phyloP scores from a whole-genome alignment of 2,329 filamentous ascomycete species.

The Cercospora sp. region DNA sequence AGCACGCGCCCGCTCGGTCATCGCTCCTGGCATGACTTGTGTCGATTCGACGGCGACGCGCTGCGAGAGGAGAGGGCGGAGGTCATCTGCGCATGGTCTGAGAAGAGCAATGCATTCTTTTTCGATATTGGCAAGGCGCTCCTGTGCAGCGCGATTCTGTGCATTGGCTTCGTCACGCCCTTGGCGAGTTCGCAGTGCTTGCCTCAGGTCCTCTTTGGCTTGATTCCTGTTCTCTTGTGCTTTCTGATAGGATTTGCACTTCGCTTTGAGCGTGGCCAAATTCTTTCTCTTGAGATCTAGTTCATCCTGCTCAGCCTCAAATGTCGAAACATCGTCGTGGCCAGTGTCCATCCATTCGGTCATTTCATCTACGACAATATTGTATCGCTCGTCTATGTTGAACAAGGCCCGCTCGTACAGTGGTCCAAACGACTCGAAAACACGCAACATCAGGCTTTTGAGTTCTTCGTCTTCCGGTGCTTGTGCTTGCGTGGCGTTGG shows the following conservation, averaged over 20 bases:
- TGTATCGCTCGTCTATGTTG: conserved; percentile 22
- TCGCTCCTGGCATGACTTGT: conserved; percentile 23
- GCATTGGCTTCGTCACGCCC: conserved; percentile 25
- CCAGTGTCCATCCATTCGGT: conserved; percentile 28
- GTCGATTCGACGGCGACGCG: conserved; percentile 35
- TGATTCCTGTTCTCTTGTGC: conserved; percentile 28
- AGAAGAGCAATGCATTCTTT: conserved; percentile 30
- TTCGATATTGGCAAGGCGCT: conserved; percentile 30
- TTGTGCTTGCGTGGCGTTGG: conserved; percentile 18
- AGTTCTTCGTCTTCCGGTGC: conserved; percentile 16
- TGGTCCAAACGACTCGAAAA: conserved; percentile 28
- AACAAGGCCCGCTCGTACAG: conserved; percentile 21
- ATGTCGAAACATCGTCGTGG: conserved; percentile 21
- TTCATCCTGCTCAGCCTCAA: conserved; percentile 25
- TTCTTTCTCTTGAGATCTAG: conserved; percentile 23
- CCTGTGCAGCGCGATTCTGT: conserved; percentile 32
- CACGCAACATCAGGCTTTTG: conserved; percentile 14
- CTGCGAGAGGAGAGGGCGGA: conserved; percentile 23
- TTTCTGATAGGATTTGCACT: conserved; percentile 25
- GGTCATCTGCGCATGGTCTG: conserved; percentile 28
- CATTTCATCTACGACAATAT: conserved; percentile 27
- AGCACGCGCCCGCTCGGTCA: conserved; percentile 1
- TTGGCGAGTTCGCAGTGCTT: conserved; percentile 28
- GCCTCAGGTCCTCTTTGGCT: conserved; percentile 26
- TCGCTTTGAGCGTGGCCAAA: conserved; percentile 24